phyloP scores from a whole-genome alignment of 2,329 filamentous ascomycete genomes.

The Xylariaceae sp. region DNA sequence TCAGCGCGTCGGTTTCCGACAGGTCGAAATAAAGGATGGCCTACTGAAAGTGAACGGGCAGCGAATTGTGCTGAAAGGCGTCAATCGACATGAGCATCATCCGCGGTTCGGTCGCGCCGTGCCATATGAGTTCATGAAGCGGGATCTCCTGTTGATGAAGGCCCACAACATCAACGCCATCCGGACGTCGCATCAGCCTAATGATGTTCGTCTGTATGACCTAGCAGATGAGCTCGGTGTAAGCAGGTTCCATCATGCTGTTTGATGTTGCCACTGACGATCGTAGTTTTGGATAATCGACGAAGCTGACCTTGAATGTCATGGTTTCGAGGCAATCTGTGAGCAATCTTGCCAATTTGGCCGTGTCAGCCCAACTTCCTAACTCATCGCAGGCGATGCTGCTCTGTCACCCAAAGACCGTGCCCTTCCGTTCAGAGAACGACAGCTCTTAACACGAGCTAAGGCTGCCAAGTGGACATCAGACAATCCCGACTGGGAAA shows the following conservation, averaged over 20 bases:
- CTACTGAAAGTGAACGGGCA: slow-evolving; percentile 54
- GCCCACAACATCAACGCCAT: slow-evolving; percentile 59
- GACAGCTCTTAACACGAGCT: slow-evolving; percentile 32
- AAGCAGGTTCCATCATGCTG: slow-evolving; percentile 1
- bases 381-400: slow-evolving; percentile 26
- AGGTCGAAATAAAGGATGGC: slow-evolving; percentile 53
- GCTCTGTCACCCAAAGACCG: slow-evolving; percentile 27
- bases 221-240: slow-evolving; percentile 50
- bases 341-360: background rate
- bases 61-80: slow-evolving; percentile 52
- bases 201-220: slow-evolving; percentile 47
- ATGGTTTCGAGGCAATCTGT: slow-evolving; percentile 33
- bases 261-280: slow-evolving; percentile 7
- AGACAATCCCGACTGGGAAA: slow-evolving; percentile 52
- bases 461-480: slow-evolving; percentile 45
- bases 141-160: slow-evolving; percentile 57
- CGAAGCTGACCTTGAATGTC: slow-evolving; percentile 40
- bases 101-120: slow-evolving; percentile 50
- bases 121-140: slow-evolving; percentile 48
- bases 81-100: slow-evolving; percentile 60
- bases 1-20: slow-evolving; percentile 54
- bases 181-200: slow-evolving; percentile 53
- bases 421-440: slow-evolving; percentile 28
- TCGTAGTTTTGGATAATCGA: slow-evolving; percentile 51
- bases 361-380: slow-evolving; percentile 1